Evolutionary conservation across 768 basidiomycete species (phyloP), one percentile per base, ranked within the genome.

Genomic region (Tricholoma furcatifolium): DNA sequence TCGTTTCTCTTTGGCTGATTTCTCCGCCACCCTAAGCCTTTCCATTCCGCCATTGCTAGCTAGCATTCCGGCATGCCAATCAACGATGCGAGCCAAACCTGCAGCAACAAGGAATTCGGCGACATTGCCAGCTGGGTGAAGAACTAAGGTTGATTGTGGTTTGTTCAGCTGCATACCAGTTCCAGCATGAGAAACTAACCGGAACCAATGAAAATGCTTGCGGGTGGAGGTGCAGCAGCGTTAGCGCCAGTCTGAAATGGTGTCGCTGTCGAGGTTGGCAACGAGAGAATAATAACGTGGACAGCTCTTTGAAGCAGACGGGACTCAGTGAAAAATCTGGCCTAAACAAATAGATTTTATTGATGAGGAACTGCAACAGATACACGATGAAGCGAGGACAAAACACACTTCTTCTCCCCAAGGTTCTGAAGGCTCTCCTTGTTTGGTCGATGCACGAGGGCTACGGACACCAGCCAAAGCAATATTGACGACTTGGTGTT

Each of bases 21-120:
- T 87, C 71, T 98, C 95, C 0, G 91, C 92, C 1, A 83, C 81
- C 47, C 95, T 85, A 24, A 98, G 79, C 38, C 84, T 85, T 62
- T 95, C 93, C 83, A 98, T 91, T 4, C 84, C 89, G 36, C 93
- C 93, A 47, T 79, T 75, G 48, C 77, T 81, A 1, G 92, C 84
- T 18, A 99, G 82, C 81, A 98, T 88, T 18, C 95, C 95, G 14
- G 96, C 94, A 67, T 99, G 96, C 95, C 95, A 98, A 65, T 96
- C 95, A 53, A 98, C 87, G 45, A 98, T 80, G 52, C 92, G 87
- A 15, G 95, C 96, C 2, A 98, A 76, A 24, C 96, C 95, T 41
- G 83, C 81, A 4, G 80, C 82, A 24, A 93, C 84, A 35, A 99
- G 77, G 68, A 89, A 85, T 60, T 96, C 92, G 11, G 93, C 94